These are phyloP conservation scores for Inonotus obliquus DNA, from an alignment of 1,284 basidiomycete genomes.

Conservation along the genomic window DNA sequence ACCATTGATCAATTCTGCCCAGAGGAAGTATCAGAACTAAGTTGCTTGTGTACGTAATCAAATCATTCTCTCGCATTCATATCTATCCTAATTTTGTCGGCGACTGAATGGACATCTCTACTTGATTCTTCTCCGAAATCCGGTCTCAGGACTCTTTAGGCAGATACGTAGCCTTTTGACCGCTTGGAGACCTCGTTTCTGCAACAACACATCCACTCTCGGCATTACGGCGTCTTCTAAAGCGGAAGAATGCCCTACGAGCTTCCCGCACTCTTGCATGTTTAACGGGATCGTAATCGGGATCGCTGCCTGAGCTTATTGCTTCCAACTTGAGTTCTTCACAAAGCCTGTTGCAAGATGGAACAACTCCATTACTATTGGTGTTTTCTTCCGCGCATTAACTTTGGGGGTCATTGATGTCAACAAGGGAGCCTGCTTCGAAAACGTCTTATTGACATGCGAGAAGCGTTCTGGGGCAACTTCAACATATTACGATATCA, in stretches of 20 bases:
- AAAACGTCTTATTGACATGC: not conserved
- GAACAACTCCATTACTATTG: not conserved
- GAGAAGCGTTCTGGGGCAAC: not conserved
- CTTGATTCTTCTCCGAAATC: not conserved
- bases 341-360: not conserved
- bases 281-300: not conserved
- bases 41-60: not conserved
- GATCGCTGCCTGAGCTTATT: slow-evolving; percentile 1
- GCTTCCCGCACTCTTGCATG: not conserved
- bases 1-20: too few species aligned
- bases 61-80: not conserved
- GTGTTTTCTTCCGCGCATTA: not conserved
- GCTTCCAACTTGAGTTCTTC: not conserved
- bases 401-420: not conserved
- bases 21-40: not conserved
- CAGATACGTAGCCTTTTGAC: not conserved
- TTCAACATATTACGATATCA: not conserved
- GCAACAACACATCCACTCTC: not conserved
- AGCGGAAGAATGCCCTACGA: not conserved
- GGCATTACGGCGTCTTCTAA: not conserved
- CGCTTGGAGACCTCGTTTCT: too few species aligned
- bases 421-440: not conserved
- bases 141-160: not conserved
- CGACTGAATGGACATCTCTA: not conserved
- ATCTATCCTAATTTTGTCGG: not conserved